Evolutionary conservation across 2,329 filamentous ascomycete genomes (phyloP), one percentile per base, ranked within the genome.

Genomic region (Aureobasidium zeae): DNA sequence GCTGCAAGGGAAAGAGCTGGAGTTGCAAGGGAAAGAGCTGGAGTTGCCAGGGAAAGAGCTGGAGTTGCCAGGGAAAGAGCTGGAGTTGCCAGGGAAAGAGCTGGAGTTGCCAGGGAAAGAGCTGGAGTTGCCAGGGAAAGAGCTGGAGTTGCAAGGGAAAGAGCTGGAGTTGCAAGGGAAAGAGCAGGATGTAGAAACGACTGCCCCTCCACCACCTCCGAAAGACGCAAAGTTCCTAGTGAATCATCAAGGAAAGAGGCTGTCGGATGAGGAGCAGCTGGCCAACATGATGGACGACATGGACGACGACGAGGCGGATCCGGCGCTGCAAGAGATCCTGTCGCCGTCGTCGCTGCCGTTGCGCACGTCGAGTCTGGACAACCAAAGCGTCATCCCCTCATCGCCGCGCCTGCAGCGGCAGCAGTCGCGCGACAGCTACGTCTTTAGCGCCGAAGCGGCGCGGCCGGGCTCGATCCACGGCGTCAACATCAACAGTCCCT

Each of bases 251-350:
- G n/a, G n/a, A n/a, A n/a, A n/a, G n/a, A n/a, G n/a, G n/a, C n/a
- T n/a, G n/a, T n/a, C n/a, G n/a, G n/a, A n/a, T n/a, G 61, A 57
- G 17, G 11, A 57, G 52, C 91, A 98, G 66, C 95, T 98, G 48
- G 86, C 95, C 64, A 94, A 76, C 59, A 96, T 98, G 60, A 96
- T 98, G 86, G 86, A 86, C 50, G 91, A 96, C 63, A 96, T 96
- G 55, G 81, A 83, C 53, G 79, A 85, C 57, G 77, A 77, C 38
- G 53, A 51, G n/a, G 55, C 56, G 41, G 41, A 30, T 10, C 82
- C 79, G 2, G 81, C 73, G 4, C 78, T 76, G 49, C 81, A 89
- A 38, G 86, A 93, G 61, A 86, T 94, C 57, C 94, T 94, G 86
- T 94, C 87, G 49, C 87, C 87, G 4, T 77, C 86, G n/a, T 83